These are phyloP conservation scores for Aechmea fasciata DNA, from an alignment of 176 grass and related monocot species.

Conservation along the genomic window DNA sequence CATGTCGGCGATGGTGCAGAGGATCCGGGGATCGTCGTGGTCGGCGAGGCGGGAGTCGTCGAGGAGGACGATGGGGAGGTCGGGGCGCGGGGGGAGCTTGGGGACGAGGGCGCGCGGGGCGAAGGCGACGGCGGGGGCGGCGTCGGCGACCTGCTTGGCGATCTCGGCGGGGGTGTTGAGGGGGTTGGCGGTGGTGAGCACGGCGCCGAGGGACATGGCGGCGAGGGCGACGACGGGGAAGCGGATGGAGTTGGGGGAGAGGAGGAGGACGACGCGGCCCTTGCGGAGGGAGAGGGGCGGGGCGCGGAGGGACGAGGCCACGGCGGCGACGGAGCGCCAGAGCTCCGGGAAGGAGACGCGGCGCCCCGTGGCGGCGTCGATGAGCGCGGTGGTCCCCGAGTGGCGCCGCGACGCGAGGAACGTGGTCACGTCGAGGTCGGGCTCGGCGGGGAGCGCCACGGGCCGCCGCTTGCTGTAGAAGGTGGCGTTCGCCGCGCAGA, in stretches of 20 bases:
- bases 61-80: constrained; percentile 57
- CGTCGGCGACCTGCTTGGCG: constrained; percentile 74
- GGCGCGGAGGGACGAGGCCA: constrained; percentile 54
- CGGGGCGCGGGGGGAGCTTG: constrained; percentile 33
- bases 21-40: constrained; percentile 37
- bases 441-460: constrained; percentile 38
- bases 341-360: constrained; percentile 53
- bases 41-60: constrained; percentile 12
- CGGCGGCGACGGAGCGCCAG: constrained; percentile 52
- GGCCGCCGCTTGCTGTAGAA: constrained; percentile 56
- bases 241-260: constrained; percentile 79
- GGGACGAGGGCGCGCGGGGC: constrained; percentile 57
- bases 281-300: constrained; percentile 62
- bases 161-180: constrained; percentile 75
- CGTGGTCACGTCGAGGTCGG: constrained; percentile 49
- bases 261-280: constrained; percentile 62
- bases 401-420: constrained; percentile 75
- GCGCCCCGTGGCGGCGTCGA: constrained; percentile 58
- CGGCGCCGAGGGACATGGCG: constrained; percentile 69
- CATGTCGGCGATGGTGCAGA: constrained; percentile 61
- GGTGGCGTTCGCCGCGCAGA: constrained; percentile 41
- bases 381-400: constrained; percentile 60
- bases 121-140: constrained; percentile 71
- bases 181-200: constrained; percentile 82
- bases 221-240: constrained; percentile 85